Base-by-base conservation (phyloP, 352 stramenopile species). In the Elongisporangium senticosum region DNA sequence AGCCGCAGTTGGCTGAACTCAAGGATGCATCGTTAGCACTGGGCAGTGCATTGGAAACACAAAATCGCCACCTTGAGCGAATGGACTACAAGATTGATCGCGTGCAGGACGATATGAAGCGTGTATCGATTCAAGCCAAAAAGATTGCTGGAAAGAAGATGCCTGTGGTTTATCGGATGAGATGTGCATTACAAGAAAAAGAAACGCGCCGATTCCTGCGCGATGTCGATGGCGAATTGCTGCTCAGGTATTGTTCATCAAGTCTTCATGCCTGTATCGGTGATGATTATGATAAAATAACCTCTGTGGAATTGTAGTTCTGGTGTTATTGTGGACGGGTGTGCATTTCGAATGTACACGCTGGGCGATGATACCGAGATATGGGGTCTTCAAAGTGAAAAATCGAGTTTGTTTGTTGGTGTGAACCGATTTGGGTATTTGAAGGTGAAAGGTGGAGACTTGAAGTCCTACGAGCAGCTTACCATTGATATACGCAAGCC, bases 381-480 rank as follows among this genome's bases (percentile, higher is more conserved):
- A 2, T 93, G 81, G 81, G 83, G 83, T 2, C 90, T 93, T 55
- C 81, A 89, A 56, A 89, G 79, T 53, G 83, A 91, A 40, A 74
- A 65, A 14, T 81, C 81, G 2, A 85, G 71, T 55, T 53, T 76
- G 7, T 93, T 89, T 60, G 54, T 93, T 5, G 83, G 83, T 6
- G 64, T 93, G 49, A 93, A 90, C 40, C 76, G 76, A 1, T 86
- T 79, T 49, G 83, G 83, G 20, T 76, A 74, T 14, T 51, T 93
- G 1, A 91, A 89, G 58, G 71, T 91, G 8, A 69, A 66, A 58
- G 83, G 79, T 0, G 55, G 50, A 10, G 79, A 83, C 49, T 65
- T 93, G 4, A 71, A 84, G 21, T 89, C 81, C 37, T 93, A 91
- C 64, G 83, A 93, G 56, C 81, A 90, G 39, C 86, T 93, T 56